A percentile compares a stretch with the other conserved stretches of the same genome.
These are phyloP conservation scores for Drechslera avenae DNA, from an alignment of 2,329 filamentous ascomycete species.

Conservation along the genomic window DNA sequence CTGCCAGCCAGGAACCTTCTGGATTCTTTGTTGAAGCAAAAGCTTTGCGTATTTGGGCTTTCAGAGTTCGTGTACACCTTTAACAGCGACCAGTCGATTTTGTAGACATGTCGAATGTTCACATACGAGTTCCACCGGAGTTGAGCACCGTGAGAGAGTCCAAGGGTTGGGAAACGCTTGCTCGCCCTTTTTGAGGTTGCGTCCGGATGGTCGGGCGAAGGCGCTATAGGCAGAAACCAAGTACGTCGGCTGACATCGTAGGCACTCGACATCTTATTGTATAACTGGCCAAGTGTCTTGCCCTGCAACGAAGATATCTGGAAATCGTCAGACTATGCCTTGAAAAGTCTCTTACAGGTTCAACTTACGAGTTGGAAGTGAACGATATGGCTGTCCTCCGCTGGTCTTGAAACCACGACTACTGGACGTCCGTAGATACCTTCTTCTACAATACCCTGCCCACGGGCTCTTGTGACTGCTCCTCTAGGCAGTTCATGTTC, in stretches of 20 bases:
- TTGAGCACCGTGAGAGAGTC: constrained; percentile 25
- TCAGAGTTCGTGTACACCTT: constrained; percentile 35
- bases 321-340: constrained; percentile 10
- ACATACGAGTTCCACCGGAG: constrained; percentile 44
- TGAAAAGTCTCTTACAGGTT: background rate
- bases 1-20: constrained; percentile 33
- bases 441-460: constrained; percentile 41
- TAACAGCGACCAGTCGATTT: constrained; percentile 38
- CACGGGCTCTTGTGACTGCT: constrained; percentile 36
- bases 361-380: constrained; percentile 45
- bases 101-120: constrained; percentile 43
- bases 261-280: constrained; percentile 35
- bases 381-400: constrained; percentile 28
- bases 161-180: constrained; percentile 39
- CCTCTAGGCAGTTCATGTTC: constrained; percentile 33
- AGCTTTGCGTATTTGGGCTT: constrained; percentile 18
- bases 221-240: constrained; percentile 43
- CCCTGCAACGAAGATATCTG: constrained; percentile 46
- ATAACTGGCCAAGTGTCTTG: constrained; percentile 40
- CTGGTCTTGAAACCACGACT: constrained; percentile 40
- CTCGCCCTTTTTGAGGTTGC: constrained; percentile 39
- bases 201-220: constrained; percentile 40
- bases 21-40: constrained; percentile 35
- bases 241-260: constrained; percentile 40
- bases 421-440: constrained; percentile 44